These are phyloP conservation scores for Arctium minus DNA, from an alignment of 129 eudicot genomes.

Conservation along the genomic window DNA sequence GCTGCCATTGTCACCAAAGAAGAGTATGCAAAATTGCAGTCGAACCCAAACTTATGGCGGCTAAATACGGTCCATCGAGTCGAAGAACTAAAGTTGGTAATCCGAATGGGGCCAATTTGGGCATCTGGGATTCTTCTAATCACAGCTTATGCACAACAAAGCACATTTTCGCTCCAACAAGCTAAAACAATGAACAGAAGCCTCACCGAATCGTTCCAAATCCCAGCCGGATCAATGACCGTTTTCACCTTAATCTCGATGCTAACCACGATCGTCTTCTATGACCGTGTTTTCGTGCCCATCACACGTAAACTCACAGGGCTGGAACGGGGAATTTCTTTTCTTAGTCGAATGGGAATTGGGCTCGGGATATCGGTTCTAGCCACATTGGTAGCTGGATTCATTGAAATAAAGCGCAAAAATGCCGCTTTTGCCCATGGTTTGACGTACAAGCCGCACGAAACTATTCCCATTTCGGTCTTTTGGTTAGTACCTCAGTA, in stretches of 20 bases:
- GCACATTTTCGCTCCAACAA: slow-evolving; percentile 83
- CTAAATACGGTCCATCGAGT: slow-evolving; percentile 82
- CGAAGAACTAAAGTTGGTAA: slow-evolving; percentile 78
- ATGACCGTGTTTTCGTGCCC: slow-evolving; percentile 73
- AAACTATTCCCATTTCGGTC: slow-evolving; percentile 57
- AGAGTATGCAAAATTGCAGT: slow-evolving; percentile 39
- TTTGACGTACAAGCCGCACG: slow-evolving; percentile 39
- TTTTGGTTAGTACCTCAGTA: slow-evolving; percentile 86
- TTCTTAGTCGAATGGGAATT: slow-evolving; percentile 74
- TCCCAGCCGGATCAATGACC: slow-evolving; percentile 82
- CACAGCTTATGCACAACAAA: slow-evolving; percentile 79
- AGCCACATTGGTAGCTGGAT: slow-evolving; percentile 79
- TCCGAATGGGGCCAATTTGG: slow-evolving; percentile 97
- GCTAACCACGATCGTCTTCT: slow-evolving; percentile 62
- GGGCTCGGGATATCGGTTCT: slow-evolving; percentile 68
- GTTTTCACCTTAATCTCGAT: slow-evolving; percentile 72
- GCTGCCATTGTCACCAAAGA: slow-evolving; percentile 71
- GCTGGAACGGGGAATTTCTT: slow-evolving; percentile 70
- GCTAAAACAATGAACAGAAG: slow-evolving; percentile 82
- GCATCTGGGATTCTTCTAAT: slow-evolving; percentile 79
- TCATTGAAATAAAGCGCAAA: slow-evolving; percentile 66
- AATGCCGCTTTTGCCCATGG: slow-evolving; percentile 46
- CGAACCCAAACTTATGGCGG: slow-evolving; percentile 60
- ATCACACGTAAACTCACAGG: slow-evolving; percentile 66
- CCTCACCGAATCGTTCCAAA: slow-evolving; percentile 62